phyloP scores from a whole-genome alignment of 2,329 filamentous ascomycete species.

The Rhynchosporium graminicola region DNA sequence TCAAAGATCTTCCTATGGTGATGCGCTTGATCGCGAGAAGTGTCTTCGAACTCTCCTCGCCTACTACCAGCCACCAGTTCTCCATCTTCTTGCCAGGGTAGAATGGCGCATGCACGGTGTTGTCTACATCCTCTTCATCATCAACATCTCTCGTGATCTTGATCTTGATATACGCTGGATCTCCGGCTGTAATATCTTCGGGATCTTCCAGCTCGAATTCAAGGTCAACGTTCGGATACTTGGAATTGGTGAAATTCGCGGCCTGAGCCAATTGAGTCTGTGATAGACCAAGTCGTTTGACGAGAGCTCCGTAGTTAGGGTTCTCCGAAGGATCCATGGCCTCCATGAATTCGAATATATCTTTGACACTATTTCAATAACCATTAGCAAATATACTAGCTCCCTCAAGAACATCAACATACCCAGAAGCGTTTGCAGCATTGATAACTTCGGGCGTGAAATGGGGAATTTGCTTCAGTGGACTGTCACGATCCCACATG shows the following conservation, averaged over 20 bases:
- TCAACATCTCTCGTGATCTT: constrained; percentile 81
- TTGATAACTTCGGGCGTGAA: constrained; percentile 83
- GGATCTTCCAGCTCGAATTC: constrained; percentile 84
- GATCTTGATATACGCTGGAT: constrained; percentile 79
- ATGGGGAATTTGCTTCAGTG: constrained; percentile 96
- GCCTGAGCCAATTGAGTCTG: constrained; percentile 83
- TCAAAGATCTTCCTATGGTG: constrained; percentile 77
- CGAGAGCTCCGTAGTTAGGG: constrained; percentile 72
- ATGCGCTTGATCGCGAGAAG: constrained; percentile 93
- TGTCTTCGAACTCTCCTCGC: constrained; percentile 84
- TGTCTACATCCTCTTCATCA: constrained; percentile 73
- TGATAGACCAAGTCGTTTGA: constrained; percentile 76
- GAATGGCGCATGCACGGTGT: constrained; percentile 90
- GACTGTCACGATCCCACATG: constrained; percentile 98
- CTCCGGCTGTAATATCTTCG: constrained; percentile 76
- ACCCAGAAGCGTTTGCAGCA: constrained; percentile 76
- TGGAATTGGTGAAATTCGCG: constrained; percentile 93
- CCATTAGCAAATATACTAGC: constrained; percentile 39
- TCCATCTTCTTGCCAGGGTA: constrained; percentile 91
- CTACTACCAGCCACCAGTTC: constrained; percentile 98
- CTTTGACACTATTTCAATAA: constrained; percentile 66
- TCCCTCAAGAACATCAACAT: constrained; percentile 44
- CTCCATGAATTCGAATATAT: constrained; percentile 98
- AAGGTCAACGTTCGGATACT: constrained; percentile 92
- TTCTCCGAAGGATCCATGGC: constrained; percentile 97